Percentiles rank a stretch among this genome's conserved stretches.
Evolutionary conservation across 345 rosid genomes (phyloP).

Genomic region (Sonneratia alba): DNA sequence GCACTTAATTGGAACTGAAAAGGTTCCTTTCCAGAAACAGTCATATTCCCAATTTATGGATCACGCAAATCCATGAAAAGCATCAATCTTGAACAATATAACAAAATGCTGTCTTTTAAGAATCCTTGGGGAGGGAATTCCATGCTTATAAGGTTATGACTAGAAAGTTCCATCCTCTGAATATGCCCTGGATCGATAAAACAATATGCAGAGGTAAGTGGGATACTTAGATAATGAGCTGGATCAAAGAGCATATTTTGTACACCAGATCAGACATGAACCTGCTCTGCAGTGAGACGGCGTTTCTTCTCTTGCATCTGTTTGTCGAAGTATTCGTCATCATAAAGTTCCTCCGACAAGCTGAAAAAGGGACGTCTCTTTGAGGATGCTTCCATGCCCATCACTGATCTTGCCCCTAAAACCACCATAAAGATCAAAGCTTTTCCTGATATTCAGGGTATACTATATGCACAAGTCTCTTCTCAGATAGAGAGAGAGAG

Average conservation of each 20-base stretch:
- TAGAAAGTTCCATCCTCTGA: background rate
- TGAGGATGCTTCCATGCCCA: slow-evolving; percentile 56
- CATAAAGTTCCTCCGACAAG: slow-evolving; percentile 56
- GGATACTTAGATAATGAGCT: slow-evolving; percentile 1
- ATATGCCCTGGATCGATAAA: slow-evolving; percentile 11
- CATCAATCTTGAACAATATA: background rate
- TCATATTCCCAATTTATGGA: slow-evolving; percentile 1
- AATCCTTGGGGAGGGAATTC: slow-evolving; percentile 14
- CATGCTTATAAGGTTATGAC: slow-evolving; percentile 18
- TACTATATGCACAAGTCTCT: background rate
- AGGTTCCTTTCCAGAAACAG: background rate
- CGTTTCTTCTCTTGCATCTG: slow-evolving; percentile 79
- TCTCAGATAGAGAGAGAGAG: background rate
- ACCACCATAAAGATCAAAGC: background rate
- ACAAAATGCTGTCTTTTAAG: background rate
- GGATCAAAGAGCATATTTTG: slow-evolving; percentile 9
- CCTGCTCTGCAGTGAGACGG: slow-evolving; percentile 74
- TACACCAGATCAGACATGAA: slow-evolving; percentile 7
- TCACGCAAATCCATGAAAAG: background rate
- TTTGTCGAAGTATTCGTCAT: slow-evolving; percentile 71
- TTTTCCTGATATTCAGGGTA: background rate
- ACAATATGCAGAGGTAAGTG: background rate
- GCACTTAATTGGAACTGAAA: background rate
- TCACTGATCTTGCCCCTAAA: slow-evolving; percentile 46
- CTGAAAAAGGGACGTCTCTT: slow-evolving; percentile 66